Evolutionary conservation across 1,284 basidiomycete genomes (phyloP).

Genomic region (Irpex sp.): DNA sequence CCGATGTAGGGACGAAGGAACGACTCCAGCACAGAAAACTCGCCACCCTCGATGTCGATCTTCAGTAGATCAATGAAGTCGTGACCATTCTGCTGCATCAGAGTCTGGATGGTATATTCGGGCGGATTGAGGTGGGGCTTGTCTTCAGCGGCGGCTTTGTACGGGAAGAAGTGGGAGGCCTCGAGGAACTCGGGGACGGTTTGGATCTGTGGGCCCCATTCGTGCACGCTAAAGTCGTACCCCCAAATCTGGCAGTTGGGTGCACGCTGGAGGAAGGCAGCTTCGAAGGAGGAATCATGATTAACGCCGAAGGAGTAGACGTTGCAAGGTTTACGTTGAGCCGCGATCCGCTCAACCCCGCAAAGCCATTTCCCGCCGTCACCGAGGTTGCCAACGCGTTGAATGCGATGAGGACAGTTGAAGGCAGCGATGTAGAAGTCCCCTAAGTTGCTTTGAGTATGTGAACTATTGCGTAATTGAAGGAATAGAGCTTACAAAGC

Average conservation of each 20-base stretch:
- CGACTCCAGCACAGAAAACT: slow-evolving; percentile 36
- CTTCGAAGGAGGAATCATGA: slow-evolving; percentile 49
- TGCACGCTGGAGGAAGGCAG: slow-evolving; percentile 38
- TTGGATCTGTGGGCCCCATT: slow-evolving; percentile 46
- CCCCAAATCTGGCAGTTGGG: slow-evolving; percentile 43
- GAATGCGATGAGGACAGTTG: slow-evolving; percentile 60
- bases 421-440: slow-evolving; percentile 63
- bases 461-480: not conserved
- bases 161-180: slow-evolving; percentile 41
- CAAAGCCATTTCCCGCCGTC: slow-evolving; percentile 72
- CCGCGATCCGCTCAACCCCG: slow-evolving; percentile 49
- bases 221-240: slow-evolving; percentile 46
- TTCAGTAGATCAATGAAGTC: slow-evolving; percentile 42
- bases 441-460: slow-evolving; percentile 35
- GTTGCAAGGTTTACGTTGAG: slow-evolving; percentile 48
- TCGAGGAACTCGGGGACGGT: slow-evolving; percentile 23
- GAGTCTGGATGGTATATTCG: slow-evolving; percentile 39
- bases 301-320: slow-evolving; percentile 63
- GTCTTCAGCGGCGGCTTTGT: slow-evolving; percentile 37
- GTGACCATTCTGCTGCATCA: slow-evolving; percentile 46
- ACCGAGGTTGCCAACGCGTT: slow-evolving; percentile 56
- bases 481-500: slow-evolving; percentile 3
- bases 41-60: slow-evolving; percentile 44
- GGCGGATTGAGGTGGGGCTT: slow-evolving; percentile 30
- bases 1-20: slow-evolving; percentile 28